Conservation (phyloP, 176 grass and related monocot genomes). For the Bothriochloa decipiens region DNA sequence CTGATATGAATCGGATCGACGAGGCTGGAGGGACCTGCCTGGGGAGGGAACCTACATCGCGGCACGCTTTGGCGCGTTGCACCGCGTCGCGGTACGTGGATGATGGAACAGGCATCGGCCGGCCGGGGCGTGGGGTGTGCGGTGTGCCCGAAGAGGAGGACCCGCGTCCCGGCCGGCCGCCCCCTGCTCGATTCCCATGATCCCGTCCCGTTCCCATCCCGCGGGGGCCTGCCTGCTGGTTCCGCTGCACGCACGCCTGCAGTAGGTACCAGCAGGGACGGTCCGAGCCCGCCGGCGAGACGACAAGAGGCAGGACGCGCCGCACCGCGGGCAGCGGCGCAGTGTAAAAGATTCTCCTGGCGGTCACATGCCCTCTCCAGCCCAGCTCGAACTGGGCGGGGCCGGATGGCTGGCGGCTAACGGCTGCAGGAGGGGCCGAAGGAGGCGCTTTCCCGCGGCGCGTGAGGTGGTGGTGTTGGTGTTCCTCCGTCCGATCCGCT, state of each 20-base stretch:
- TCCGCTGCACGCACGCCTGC: too few species aligned
- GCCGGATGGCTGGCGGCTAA: neutral
- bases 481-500: neutral
- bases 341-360: neutral
- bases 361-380: neutral
- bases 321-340: neutral
- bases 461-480: neutral
- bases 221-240: too few species aligned
- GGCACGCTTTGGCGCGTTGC: constrained; percentile 4
- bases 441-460: neutral
- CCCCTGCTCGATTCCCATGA: neutral
- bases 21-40: too few species aligned
- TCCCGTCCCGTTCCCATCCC: neutral
- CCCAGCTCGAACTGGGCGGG: neutral
- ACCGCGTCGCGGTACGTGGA: neutral
- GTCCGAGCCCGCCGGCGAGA: neutral
- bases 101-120: too few species aligned
- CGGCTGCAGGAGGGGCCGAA: neutral
- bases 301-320: neutral
- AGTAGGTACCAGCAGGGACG: neutral
- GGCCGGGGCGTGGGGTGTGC: too few species aligned
- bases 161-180: too few species aligned
- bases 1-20: too few species aligned
- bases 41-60: too few species aligned
- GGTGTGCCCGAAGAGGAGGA: too few species aligned